Base-by-base conservation (phyloP, 1,139 yeast species). In the Kodamaea fungicola region DNA sequence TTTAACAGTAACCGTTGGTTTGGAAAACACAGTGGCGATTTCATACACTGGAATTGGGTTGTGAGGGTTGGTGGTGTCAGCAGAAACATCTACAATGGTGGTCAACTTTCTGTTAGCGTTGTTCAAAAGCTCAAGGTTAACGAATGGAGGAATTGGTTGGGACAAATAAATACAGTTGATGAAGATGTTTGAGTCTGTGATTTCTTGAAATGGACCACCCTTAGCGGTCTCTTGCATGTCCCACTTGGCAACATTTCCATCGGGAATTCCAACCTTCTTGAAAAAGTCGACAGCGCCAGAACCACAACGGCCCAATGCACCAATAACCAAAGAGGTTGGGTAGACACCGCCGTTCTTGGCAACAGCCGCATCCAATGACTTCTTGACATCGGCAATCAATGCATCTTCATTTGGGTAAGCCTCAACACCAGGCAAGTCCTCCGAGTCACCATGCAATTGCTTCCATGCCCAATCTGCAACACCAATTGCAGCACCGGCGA, bases 301-400 rank as follows among this genome's bases (percentile, higher is more conserved):
- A 41, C 99, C 99, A 67, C 98, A 92, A 72, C 99, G 84, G 46
- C 98, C 99, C 43, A 90, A 75, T 21, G 98, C 98, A 57, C 99
- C 99, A 59, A 92, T 92, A 39, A 92, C 83, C 52, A 92, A 74
- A 35, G 84, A 87, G 38, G 75, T 83, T 47, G 97, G 98, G 51
- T 68, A 71, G 57, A 69, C 74, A 35, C 84, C 85, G 37, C 82
- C 83, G 36, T 67, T 74, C 52, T 75, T 73, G 32, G 61, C 69
- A 44, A 80, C 68, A 10, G 95, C 95, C 29, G 59, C 67, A 13
- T 64, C 64, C 48, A 87, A 72, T 42, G 76, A 81, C 48, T 62
- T 61, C 61, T 78, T 76, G 55, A 90, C 88, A 50, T 85, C 87
- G 10, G 65, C 68, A 45, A 92, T 76, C 48, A 92, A 74, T 36